Percentiles rank a stretch among this genome's conserved stretches.
Evolutionary conservation across 2,329 filamentous ascomycete genomes (phyloP).

Genomic region (Epichloe glyceriae): DNA sequence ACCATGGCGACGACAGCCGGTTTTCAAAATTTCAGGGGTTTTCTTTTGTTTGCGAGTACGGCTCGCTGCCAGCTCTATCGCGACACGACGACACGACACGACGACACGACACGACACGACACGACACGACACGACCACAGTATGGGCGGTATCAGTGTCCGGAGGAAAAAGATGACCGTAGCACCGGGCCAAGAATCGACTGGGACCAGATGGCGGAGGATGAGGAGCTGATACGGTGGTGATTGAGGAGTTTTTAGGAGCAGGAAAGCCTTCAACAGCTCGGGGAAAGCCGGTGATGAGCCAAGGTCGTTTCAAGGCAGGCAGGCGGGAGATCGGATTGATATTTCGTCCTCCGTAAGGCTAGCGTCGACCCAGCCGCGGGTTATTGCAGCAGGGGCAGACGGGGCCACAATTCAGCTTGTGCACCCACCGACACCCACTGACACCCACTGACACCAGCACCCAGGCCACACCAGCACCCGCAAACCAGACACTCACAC

Average conservation of each 20-base stretch:
- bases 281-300: not conserved
- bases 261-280: constrained; percentile 1
- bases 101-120: no score
- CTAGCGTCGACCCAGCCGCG: not conserved
- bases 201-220: not conserved
- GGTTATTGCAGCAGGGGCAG: not conserved
- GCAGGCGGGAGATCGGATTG: not conserved
- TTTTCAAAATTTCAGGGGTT: not conserved
- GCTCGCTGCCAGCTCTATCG: not conserved
- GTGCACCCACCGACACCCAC: not conserved
- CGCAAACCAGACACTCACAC: no score
- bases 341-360: not conserved
- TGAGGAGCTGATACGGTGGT: not conserved
- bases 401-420: not conserved
- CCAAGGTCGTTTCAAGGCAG: not conserved
- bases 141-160: not conserved
- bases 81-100: no score
- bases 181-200: not conserved
- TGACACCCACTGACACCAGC: not conserved
- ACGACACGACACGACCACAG: no score
- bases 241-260: not conserved
- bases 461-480: no score
- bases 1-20: constrained; percentile 4
- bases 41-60: not conserved
- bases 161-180: not conserved